phyloP scores from a whole-genome alignment of 2,329 filamentous ascomycete species.

The Diplodia scrobiculata region DNA sequence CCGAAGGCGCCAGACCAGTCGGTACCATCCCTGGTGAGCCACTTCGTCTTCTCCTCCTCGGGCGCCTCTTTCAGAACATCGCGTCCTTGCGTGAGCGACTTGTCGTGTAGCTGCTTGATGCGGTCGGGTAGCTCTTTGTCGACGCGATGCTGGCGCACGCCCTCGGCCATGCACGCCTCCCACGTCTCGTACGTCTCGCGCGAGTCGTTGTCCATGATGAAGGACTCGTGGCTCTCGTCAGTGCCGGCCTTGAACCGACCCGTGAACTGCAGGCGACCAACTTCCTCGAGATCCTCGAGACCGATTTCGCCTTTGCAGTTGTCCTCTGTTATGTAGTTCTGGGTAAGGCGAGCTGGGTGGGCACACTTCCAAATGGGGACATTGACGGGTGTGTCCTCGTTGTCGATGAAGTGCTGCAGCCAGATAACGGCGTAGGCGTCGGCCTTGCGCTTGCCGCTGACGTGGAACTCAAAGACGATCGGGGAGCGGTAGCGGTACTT shows the following conservation, averaged over 20 bases:
- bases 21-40: slow-evolving; percentile 76
- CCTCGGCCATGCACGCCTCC: slow-evolving; percentile 88
- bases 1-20: slow-evolving; percentile 90
- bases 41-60: slow-evolving; percentile 72
- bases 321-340: slow-evolving; percentile 86
- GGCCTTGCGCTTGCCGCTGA: slow-evolving; percentile 66
- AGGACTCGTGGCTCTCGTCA: slow-evolving; percentile 79
- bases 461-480: slow-evolving; percentile 82
- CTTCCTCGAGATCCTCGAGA: slow-evolving; percentile 72
- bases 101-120: slow-evolving; percentile 76
- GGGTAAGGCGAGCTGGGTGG: slow-evolving; percentile 72
- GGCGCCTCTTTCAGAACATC: slow-evolving; percentile 75
- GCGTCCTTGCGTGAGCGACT: slow-evolving; percentile 75
- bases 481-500: slow-evolving; percentile 88
- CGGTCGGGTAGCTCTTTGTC: slow-evolving; percentile 70
- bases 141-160: slow-evolving; percentile 73
- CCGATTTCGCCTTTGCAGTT: slow-evolving; percentile 71
- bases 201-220: slow-evolving; percentile 82
- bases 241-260: slow-evolving; percentile 87
- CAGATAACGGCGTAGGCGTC: slow-evolving; percentile 80
- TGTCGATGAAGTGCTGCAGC: slow-evolving; percentile 82
- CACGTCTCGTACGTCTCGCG: slow-evolving; percentile 93
- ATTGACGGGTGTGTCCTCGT: slow-evolving; percentile 74
- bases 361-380: slow-evolving; percentile 89
- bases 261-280: slow-evolving; percentile 78